phyloP scores from a whole-genome alignment of 441 rosid genomes.

The Euphorbia celastroides region DNA sequence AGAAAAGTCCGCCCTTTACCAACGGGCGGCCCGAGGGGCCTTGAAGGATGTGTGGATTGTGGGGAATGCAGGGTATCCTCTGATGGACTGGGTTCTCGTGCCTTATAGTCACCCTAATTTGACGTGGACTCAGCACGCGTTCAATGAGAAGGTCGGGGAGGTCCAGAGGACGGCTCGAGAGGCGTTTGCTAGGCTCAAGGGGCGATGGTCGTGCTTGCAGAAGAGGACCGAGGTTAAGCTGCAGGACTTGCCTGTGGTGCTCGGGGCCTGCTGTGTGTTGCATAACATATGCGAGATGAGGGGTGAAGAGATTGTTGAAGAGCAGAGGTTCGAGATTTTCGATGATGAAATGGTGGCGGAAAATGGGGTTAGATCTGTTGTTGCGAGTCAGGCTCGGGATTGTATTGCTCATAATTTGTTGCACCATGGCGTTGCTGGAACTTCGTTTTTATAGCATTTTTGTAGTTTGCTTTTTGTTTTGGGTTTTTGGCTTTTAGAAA shows the following conservation, averaged over 20 bases:
- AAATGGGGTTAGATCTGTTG: conserved; percentile 39
- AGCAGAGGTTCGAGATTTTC: conserved; percentile 41
- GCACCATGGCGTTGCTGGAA: conserved; percentile 64
- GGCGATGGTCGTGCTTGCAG: conserved; percentile 77
- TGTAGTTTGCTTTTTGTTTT: conserved; percentile 35
- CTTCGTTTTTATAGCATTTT: conserved; percentile 13
- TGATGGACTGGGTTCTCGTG: conserved; percentile 70
- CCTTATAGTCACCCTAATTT: conserved; percentile 63
- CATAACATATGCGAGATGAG: conserved; percentile 17
- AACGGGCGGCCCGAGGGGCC: conserved; percentile 53
- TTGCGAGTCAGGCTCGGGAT: conserved; percentile 52
- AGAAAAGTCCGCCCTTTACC: conserved; percentile 61
- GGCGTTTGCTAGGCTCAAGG: conserved; percentile 62
- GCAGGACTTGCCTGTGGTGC: conserved; percentile 65
- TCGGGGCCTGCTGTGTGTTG: conserved; percentile 8
- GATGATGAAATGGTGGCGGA: conserved; percentile 71
- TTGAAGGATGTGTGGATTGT: conserved; percentile 63
- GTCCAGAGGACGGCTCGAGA: conserved; percentile 39
- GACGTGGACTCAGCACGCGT: conserved; percentile 84
- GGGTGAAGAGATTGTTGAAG: conserved; percentile 46
- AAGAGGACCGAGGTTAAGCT: conserved; percentile 80
- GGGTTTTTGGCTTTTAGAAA: conserved; percentile 42
- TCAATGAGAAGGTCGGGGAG: conserved; percentile 56
- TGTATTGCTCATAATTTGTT: conserved; percentile 68
- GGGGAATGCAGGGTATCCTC: conserved; percentile 60